phyloP scores from a whole-genome alignment of 2,329 filamentous ascomycete species.

The Diaporthe velutina region DNA sequence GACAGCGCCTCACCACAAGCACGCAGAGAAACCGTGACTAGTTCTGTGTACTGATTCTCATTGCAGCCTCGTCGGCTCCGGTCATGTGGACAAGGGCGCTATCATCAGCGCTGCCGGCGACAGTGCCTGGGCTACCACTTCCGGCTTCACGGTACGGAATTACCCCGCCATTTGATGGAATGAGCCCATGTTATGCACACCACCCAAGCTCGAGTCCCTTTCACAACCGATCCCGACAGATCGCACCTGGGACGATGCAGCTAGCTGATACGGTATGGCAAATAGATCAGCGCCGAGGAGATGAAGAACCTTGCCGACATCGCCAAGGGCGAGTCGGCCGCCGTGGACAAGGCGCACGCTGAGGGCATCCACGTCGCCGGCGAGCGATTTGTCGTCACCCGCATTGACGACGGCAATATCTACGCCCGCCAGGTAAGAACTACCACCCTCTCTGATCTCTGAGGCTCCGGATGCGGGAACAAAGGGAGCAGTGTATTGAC shows the following conservation, averaged over 20 bases:
- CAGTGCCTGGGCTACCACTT: slow-evolving; percentile 80
- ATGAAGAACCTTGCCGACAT: slow-evolving; percentile 70
- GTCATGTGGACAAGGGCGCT: slow-evolving; percentile 85
- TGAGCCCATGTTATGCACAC: slow-evolving; percentile 13
- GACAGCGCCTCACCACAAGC: slow-evolving; percentile 22
- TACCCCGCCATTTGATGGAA: slow-evolving; percentile 29
- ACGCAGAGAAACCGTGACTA: neutral
- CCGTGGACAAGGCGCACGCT: slow-evolving; percentile 75
- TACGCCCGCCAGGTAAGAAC: slow-evolving; percentile 85
- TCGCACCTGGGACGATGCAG: slow-evolving; percentile 45
- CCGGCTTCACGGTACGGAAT: slow-evolving; percentile 76
- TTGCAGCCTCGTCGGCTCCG: slow-evolving; percentile 80
- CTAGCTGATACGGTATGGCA: slow-evolving; percentile 21
- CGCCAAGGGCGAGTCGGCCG: slow-evolving; percentile 58
- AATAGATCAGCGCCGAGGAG: slow-evolving; percentile 69
- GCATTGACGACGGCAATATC: slow-evolving; percentile 81
- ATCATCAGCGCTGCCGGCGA: slow-evolving; percentile 86
- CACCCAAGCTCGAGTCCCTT: neutral
- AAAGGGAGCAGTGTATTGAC: slow-evolving; percentile 25
- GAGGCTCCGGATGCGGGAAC: too few species aligned
- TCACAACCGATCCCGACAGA: neutral
- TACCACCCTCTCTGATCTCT: neutral
- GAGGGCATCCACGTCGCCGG: slow-evolving; percentile 83
- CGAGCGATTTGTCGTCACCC: slow-evolving; percentile 83
- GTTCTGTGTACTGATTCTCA: slow-evolving; percentile 13